Base-by-base conservation (phyloP, 352 stramenopile genomes). In the Thraustochytrium striatum region DNA sequence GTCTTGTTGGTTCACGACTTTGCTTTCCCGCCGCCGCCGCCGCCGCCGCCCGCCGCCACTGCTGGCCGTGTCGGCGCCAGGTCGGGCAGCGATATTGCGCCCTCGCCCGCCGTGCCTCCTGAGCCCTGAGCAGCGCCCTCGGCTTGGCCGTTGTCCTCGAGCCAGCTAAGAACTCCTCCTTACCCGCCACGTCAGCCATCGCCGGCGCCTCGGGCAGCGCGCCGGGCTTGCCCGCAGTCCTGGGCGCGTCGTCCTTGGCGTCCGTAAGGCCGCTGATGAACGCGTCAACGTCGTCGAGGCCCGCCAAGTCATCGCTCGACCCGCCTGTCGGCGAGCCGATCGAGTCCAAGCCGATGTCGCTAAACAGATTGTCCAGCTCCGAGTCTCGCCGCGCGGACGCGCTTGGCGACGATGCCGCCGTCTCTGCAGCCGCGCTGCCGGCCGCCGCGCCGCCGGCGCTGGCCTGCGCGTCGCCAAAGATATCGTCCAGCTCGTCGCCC, bases 141-240 rank as follows among this genome's bases (percentile, higher is more conserved):
- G 16, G 16, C 47, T 25, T 16, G 25, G 16, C 25, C 47, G 47
- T 39, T 43, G 25, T 75, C 65, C n/a, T 75, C 65, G 13, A 75
- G 65, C 65, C 65, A 75, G 65, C 44, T 62, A 75, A 32, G 36
- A 75, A 75, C 8, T 75, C 65, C 13, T 75, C 65, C 50, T 70
- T 70, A 28, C 50, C 65, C 52, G 58, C 50, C 30, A 30, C 50
- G 41, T 75, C 68, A 2, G 41, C 65, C 41, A 16, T 39, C 32
- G 58, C 52, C 9, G 39, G 58, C 25, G 21, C 5, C 0, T 39
- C 65, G 19, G 61, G 44, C 2, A 58, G 35, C 0, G 65, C 43
- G 3, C 41, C 65, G 19, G 21, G 25, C 19, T 75, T 38, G 0
- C 16, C 47, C 25, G 16, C 47, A 25, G 47, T 55, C 47, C 16